Evolutionary conservation across 2,329 filamentous ascomycete genomes (phyloP).

Genomic region (Chaetomium olivaceum): DNA sequence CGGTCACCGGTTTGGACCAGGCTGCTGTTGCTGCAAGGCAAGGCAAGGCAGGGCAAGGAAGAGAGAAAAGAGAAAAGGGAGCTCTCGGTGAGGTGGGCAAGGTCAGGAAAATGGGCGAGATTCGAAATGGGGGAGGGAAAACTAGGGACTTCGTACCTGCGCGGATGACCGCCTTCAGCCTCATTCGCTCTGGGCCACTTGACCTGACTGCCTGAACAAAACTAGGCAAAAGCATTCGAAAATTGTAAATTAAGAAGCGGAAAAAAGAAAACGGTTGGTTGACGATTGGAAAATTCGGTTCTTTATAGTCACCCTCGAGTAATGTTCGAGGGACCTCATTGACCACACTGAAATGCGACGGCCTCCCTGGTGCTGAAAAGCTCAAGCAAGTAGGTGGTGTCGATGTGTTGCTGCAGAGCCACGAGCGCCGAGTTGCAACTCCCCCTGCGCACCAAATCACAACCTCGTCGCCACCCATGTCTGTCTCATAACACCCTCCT

Average conservation of each 20-base stretch:
- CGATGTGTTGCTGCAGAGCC: neutral
- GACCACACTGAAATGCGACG: neutral
- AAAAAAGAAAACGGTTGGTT: neutral
- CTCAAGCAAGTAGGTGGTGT: neutral
- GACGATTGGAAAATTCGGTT: neutral
- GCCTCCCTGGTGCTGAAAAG: neutral
- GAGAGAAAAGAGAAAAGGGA: neutral
- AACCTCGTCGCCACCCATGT: neutral
- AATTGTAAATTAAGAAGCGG: neutral
- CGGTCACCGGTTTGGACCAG: neutral
- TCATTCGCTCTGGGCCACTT: neutral
- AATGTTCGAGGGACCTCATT: neutral
- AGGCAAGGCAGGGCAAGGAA: no score
- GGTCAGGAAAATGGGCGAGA: neutral
- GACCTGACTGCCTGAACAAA: neutral
- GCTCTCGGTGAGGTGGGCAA: no score
- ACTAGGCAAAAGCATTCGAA: neutral
- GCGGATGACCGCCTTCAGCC: neutral
- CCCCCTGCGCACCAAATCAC: neutral
- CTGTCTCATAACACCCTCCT: slow-evolving; percentile 7
- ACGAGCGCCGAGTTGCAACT: neutral
- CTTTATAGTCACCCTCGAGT: neutral
- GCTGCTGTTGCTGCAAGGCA: neutral
- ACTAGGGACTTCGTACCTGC: neutral
- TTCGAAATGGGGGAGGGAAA: neutral